Base-by-base conservation (phyloP, 2,329 filamentous ascomycete genomes). In the Cercospora nicotianae region DNA sequence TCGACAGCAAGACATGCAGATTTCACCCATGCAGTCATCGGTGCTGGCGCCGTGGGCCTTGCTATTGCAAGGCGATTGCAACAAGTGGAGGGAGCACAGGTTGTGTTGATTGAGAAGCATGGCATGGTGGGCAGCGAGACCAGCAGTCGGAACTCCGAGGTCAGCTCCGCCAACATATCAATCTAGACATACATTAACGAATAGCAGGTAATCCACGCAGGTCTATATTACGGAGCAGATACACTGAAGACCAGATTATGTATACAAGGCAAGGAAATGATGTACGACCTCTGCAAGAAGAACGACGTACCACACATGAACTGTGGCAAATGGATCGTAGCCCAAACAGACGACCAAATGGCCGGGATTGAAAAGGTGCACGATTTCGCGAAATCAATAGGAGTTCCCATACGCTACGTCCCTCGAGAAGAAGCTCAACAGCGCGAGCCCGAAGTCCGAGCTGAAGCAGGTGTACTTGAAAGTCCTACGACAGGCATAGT, bases 301-400 rank as follows among this genome's bases (percentile, higher is more conserved):
- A 83, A 91, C 74, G 79, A 80, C 66, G 90, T 99, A 61, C 87
- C 88, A 0, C 87, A 95, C 80, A 85, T 85, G 64, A 90, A 90
- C 77, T 91, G 89, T 26, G 93, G 93, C 68, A 98, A 97, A 83
- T 97, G 94, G 94, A 91, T 98, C 75, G 91, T 98, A 1, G 94
- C 94, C 0, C 95, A 98, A 82, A 90, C 89, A 63, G 84, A 84
- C 1, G 81, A 81, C 58, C 92, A 98, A 82, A 85, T 87, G 77
- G 84, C 82, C n/a, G 87, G 87, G 2, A 55, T 87, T 86, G 80
- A 89, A 72, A 83, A 83, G 53, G 78, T 88, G 0, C 85, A 89
- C 75, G 78, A 81, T 1, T 86, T 87, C 69, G 83, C 87, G 2
- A 79, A 81, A 53, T 75, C 77, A 6, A 83, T 89, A 53, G 84